These are phyloP conservation scores for Penicillium olsonii DNA, from an alignment of 2,329 filamentous ascomycete genomes.

Conservation along the genomic window DNA sequence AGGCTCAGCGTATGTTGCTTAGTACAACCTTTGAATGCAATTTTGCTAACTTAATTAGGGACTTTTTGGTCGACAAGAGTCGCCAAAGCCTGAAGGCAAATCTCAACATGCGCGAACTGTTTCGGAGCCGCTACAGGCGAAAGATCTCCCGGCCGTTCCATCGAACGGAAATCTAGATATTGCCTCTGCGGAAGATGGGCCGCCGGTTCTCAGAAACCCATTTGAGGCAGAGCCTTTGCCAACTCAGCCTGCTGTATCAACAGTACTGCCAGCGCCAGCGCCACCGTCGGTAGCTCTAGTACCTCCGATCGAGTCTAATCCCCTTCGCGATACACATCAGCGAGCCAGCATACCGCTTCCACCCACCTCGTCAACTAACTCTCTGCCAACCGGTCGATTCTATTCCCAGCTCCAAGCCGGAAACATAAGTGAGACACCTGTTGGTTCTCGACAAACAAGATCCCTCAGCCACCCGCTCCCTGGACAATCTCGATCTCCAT, in stretches of 20 bases:
- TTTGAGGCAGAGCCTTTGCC: not conserved
- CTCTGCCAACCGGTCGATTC: slow-evolving; percentile 14
- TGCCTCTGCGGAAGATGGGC: not conserved
- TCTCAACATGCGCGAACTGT: not conserved
- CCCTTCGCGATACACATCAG: slow-evolving; percentile 2
- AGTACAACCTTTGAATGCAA: not conserved
- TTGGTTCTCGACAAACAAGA: slow-evolving; percentile 6
- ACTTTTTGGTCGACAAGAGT: slow-evolving; percentile 18
- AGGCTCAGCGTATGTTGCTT: slow-evolving; percentile 21
- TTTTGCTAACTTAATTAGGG: slow-evolving; percentile 15
- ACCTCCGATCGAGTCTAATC: not conserved
- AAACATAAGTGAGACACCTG: not conserved
- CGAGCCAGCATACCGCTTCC: slow-evolving; percentile 13
- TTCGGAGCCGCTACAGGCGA: slow-evolving; percentile 1
- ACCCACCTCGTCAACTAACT: not conserved
- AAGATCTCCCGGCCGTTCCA: slow-evolving; percentile 5
- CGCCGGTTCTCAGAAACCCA: not conserved
- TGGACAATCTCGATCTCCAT: slow-evolving; percentile 1
- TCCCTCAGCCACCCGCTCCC: slow-evolving; percentile 7
- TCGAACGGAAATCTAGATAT: not conserved
- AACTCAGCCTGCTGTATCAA: not conserved
- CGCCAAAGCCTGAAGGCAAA: slow-evolving; percentile 3
- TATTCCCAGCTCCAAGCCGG: slow-evolving; percentile 18
- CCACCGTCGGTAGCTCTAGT: too few relatives aligned
- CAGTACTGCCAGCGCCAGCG: not conserved